Evolutionary conservation across 139 green algal genomes (phyloP).

Genomic region (Chlorella ohadii): DNA sequence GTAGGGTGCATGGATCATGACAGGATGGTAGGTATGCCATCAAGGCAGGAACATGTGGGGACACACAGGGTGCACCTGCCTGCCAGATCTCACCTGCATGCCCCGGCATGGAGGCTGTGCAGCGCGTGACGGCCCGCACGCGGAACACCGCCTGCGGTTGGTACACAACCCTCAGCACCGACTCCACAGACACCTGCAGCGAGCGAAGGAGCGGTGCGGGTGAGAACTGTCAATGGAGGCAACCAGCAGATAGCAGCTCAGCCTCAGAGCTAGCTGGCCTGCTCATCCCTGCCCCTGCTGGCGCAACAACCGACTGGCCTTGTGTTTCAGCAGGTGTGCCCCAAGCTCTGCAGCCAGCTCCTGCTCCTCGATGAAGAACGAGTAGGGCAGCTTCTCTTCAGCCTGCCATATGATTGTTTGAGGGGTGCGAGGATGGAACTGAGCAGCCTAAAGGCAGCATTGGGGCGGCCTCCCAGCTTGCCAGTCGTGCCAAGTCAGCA

Average conservation of each 20-base stretch:
- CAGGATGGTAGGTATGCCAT: too few species aligned
- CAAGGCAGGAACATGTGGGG: too few species aligned
- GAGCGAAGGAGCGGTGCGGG: too few species aligned
- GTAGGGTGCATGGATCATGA: background rate
- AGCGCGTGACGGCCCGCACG: conserved; percentile 92
- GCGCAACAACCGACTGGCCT: conserved; percentile 17
- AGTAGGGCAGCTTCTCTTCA: conserved; percentile 92
- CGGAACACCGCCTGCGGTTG: conserved; percentile 95
- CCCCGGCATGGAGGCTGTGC: conserved; percentile 89
- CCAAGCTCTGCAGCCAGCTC: conserved; percentile 82
- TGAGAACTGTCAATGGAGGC: too few species aligned
- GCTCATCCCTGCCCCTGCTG: too few species aligned
- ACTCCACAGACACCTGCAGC: conserved; percentile 84
- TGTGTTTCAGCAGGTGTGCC: conserved; percentile 71
- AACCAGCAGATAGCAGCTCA: too few species aligned
- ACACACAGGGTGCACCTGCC: too few species aligned
- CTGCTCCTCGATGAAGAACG: conserved; percentile 89
- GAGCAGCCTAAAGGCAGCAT: too few species aligned
- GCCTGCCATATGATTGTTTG: conserved; percentile 34
- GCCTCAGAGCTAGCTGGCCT: too few species aligned
- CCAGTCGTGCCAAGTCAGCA: too few species aligned
- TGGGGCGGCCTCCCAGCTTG: too few species aligned
- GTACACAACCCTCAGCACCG: conserved; percentile 88
- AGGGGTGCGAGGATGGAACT: too few species aligned
- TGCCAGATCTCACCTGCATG: conserved; percentile 63